Evolutionary conservation across 106 monocot genomes (phyloP), one percentile per base, ranked within the genome.

Genomic region (Xerophyta viscosa): DNA sequence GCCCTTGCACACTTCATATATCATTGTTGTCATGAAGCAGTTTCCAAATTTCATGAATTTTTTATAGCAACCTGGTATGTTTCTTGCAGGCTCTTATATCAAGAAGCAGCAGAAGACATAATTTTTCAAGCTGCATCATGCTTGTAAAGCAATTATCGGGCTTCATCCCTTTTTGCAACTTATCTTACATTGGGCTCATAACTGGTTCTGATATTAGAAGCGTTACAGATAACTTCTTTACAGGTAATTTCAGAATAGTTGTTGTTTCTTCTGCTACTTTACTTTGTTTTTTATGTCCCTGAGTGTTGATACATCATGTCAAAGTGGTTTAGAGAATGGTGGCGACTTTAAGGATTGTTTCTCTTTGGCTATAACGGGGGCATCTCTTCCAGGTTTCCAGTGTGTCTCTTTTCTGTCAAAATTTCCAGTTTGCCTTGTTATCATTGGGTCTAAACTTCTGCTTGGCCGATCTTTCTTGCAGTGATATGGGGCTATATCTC

Each of bases 181-280:
- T 98, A 48, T 86, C 96, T 11, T 89, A 72, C 50, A 51, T 58
- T 46, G 86, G 86, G 27, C 85, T 98, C 62, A 53, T 98, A 55
- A 83, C 79, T 66, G 86, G 86, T 31, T 63, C 42, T 63, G 52
- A 63, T 72, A 44, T 82, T 27, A 59, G 62, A 47, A 46, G 56
- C 54, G 65, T 73, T 20, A 31, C 27, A 36, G 41, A 43, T 37
- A 41, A 50, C 4, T 27, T 69, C 23, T 65, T 57, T 8, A 63
- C 68, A 65, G 79, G 90, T 90, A 65, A 27, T 28, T 44, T 48
- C 24, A 39, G 31, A 20, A 20, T 13, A 14, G 56, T 57, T 23
- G 31, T 49, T 22, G 37, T 66, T 68, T 30, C 45, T 45, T 43
- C 61, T 24, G 26, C 39, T 24, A 30, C 9, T 1, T 26, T 18